phyloP scores from a whole-genome alignment of 1,284 basidiomycete genomes.

The Trichosporon ovoides region DNA sequence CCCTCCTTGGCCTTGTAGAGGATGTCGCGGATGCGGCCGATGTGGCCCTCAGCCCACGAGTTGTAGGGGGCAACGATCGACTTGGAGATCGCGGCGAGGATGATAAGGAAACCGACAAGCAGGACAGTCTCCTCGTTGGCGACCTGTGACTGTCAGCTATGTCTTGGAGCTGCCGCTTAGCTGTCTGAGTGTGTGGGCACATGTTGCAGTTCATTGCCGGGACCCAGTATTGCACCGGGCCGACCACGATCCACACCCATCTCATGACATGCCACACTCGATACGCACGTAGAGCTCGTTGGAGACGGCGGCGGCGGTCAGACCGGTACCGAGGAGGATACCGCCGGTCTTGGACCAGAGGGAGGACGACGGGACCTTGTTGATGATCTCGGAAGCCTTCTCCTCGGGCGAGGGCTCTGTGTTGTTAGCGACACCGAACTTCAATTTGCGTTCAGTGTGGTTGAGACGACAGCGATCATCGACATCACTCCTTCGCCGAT shows the following conservation, averaged over 20 bases:
- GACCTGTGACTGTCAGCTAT: slow-evolving; percentile 47
- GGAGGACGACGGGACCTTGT: slow-evolving; percentile 85
- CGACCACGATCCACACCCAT: not conserved
- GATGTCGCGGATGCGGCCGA: slow-evolving; percentile 73
- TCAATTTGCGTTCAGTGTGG: not conserved
- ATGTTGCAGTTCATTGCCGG: not conserved
- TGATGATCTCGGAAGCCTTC: slow-evolving; percentile 84
- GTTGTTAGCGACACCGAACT: not conserved
- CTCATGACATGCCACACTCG: not conserved
- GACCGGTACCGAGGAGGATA: slow-evolving; percentile 83
- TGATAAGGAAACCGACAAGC: slow-evolving; percentile 74
- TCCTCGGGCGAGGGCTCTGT: slow-evolving; percentile 65
- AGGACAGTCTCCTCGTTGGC: slow-evolving; percentile 92
- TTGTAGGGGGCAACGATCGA: slow-evolving; percentile 77
- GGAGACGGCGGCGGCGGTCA: slow-evolving; percentile 87
- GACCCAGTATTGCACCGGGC: no score
- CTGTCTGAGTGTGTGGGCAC: not conserved
- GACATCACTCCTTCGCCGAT: not conserved
- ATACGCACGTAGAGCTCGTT: slow-evolving; percentile 80
- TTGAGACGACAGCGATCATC: not conserved
- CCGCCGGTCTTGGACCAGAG: slow-evolving; percentile 92
- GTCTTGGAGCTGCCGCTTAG: no score
- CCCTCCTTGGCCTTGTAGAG: slow-evolving; percentile 77
- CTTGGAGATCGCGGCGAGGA: slow-evolving; percentile 80
- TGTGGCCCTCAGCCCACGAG: slow-evolving; percentile 85